Base-by-base conservation (phyloP, 371 early-diverging fungal species). In the Synchytrium microbalum region DNA sequence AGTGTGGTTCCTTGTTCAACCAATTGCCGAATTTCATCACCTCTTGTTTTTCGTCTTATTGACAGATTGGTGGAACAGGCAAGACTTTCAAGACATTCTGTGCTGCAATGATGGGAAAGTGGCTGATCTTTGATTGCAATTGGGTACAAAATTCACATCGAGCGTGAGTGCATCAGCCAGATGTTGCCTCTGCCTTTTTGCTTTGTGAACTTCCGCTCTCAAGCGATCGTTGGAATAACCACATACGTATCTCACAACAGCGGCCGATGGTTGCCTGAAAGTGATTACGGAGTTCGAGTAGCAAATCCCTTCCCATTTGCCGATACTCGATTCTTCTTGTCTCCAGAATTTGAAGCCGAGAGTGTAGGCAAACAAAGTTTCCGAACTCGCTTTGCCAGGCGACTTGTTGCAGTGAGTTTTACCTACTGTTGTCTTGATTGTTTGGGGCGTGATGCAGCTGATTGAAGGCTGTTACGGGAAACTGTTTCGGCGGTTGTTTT, bases 61-160 rank as follows among this genome's bases (percentile, higher is more conserved):
- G 19, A 38, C 19, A 38, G 46, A 38, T 38, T 38, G 46, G 46
- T 5, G 46, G 46, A 19, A 38, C 5, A 3, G 25, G 59, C 8
- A 32, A 61, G 8, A 72, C 72, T 27, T 61, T 72, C 24, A 72
- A 72, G 55, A 72, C 66, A 3, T 69, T 66, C 38, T 68, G 64
- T 1, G 69, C 72, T 13, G 56, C 62, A 1, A 60, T 72, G 5
- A 58, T 54, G 16, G 26, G 46, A 1, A 53, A 55, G 30, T 72
- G 72, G 72, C 25, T 72, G 2, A 72, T 72, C 8, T 58, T 54
- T n/a, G 67, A 69, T 30, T 69, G 66, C 0, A 32, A 28, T 3
- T 72, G 72, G 72, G 28, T 72, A 19, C 2, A 33, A 14, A 58
- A 66, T 3, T 69, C 69, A 1, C 33, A 25, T n/a, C 24, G 24